phyloP scores from a whole-genome alignment of 1,139 yeast species.

The Candida sp. region DNA sequence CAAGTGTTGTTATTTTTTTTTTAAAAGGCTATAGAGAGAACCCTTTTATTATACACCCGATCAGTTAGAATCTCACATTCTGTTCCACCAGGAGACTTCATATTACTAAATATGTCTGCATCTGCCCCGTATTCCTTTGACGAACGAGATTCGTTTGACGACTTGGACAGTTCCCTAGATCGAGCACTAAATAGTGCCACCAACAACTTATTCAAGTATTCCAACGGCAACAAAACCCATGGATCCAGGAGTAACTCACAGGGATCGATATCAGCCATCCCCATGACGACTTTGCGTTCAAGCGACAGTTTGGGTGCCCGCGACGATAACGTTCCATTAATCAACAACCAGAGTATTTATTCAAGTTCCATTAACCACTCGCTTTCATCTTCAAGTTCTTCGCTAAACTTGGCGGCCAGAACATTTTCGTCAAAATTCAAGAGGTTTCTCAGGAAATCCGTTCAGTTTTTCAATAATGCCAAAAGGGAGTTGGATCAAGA shows the following conservation, averaged over 20 bases:
- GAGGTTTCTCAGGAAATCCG: constrained; percentile 17
- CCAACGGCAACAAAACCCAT: constrained; percentile 8
- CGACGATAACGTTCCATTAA: constrained; percentile 35
- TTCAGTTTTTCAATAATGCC: constrained; percentile 29
- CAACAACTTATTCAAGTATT: constrained; percentile 28
- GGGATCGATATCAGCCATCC: constrained; percentile 32
- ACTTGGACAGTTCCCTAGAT: constrained; percentile 47
- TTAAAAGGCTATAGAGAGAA: background rate
- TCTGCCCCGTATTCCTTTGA: constrained; percentile 6
- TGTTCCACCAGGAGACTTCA: no score
- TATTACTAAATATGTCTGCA: background rate
- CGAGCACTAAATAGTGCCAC: constrained; percentile 46
- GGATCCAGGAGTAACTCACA: constrained; percentile 27
- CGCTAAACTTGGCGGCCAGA: constrained; percentile 18
- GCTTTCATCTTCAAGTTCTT: constrained; percentile 24
- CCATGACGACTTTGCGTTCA: constrained; percentile 25
- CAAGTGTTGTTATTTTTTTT: constrained; percentile 1
- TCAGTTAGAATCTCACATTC: background rate
- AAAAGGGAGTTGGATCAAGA: constrained; percentile 31
- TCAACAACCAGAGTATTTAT: constrained; percentile 17
- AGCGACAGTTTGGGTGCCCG: constrained; percentile 12
- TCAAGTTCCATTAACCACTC: constrained; percentile 18
- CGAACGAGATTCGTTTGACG: constrained; percentile 41
- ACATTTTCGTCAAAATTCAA: constrained; percentile 19
- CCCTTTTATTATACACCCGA: background rate